Percentiles rank a stretch among this genome's conserved stretches.
These are phyloP conservation scores for Schizochytrium sp. DNA, from an alignment of 108 stramenopile species.

Conservation along the genomic window DNA sequence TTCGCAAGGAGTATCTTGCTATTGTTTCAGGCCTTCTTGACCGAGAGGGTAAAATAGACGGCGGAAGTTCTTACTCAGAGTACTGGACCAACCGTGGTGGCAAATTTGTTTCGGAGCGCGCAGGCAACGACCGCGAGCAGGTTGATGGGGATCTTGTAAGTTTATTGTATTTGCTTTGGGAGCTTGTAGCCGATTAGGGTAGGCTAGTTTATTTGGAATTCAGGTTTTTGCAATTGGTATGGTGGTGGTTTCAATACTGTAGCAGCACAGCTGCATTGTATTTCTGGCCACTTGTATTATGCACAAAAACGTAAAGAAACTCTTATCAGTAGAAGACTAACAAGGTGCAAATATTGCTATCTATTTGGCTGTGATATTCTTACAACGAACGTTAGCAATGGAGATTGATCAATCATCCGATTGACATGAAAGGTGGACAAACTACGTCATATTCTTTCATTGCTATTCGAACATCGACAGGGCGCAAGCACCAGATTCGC, in stretches of 20 bases:
- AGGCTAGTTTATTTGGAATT: background rate
- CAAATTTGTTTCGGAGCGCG: background rate
- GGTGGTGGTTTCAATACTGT: too few relatives aligned
- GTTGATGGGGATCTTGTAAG: constrained; percentile 42
- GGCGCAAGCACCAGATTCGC: constrained; percentile 87
- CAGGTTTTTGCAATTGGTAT: background rate
- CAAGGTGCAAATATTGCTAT: background rate
- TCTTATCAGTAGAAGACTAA: background rate
- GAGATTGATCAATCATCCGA: background rate
- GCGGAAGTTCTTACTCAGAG: background rate
- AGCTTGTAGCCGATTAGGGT: background rate
- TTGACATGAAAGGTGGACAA: background rate
- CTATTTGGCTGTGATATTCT: background rate
- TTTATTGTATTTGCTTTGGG: background rate
- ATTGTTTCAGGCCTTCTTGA: constrained; percentile 1
- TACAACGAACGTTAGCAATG: background rate
- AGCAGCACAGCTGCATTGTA: too few relatives aligned
- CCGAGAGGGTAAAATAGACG: background rate
- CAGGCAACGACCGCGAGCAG: background rate
- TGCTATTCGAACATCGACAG: constrained; percentile 31
- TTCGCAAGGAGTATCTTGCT: constrained; percentile 52
- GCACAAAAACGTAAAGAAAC: background rate
- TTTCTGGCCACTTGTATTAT: too few relatives aligned
- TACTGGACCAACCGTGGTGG: background rate
- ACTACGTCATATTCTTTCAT: background rate